phyloP scores from a whole-genome alignment of 352 stramenopile genomes.

The Phytophthora parvispora region DNA sequence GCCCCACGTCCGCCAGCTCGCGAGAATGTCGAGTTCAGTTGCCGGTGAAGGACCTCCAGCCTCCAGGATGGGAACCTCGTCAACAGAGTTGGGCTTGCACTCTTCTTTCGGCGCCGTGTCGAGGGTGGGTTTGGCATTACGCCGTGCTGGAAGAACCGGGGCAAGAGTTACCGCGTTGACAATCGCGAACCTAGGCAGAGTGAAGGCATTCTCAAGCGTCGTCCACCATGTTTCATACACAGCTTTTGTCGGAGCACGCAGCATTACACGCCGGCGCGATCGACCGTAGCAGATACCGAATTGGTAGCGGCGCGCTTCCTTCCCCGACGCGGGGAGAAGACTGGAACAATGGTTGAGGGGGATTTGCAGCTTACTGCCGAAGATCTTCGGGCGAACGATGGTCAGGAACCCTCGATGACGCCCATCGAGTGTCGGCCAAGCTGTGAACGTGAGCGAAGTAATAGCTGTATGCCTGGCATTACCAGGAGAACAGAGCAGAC shows the following conservation, averaged over 20 bases:
- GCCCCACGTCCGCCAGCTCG: slow-evolving; percentile 40
- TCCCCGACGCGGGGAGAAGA: slow-evolving; percentile 22
- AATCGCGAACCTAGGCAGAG: slow-evolving; percentile 23
- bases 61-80: slow-evolving; percentile 35
- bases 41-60: slow-evolving; percentile 20
- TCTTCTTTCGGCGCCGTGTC: slow-evolving; percentile 7
- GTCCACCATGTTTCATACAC: slow-evolving; percentile 40
- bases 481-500: background rate
- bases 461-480: slow-evolving; percentile 31
- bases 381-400: slow-evolving; percentile 27
- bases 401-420: slow-evolving; percentile 17
- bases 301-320: slow-evolving; percentile 24
- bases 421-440: background rate
- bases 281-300: slow-evolving; percentile 27
- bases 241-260: slow-evolving; percentile 29
- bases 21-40: slow-evolving; percentile 34
- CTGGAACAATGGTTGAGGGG: slow-evolving; percentile 6
- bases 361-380: slow-evolving; percentile 36
- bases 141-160: slow-evolving; percentile 11
- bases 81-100: background rate
- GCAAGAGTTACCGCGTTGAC: slow-evolving; percentile 21
- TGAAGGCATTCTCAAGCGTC: slow-evolving; percentile 26
- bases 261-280: slow-evolving; percentile 14
- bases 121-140: slow-evolving; percentile 2
- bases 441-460: slow-evolving; percentile 28